A percentile compares a stretch with the other conserved stretches of the same genome.
Conservation (phyloP, 768 basidiomycete species). For the Saitozyma podzolica region DNA sequence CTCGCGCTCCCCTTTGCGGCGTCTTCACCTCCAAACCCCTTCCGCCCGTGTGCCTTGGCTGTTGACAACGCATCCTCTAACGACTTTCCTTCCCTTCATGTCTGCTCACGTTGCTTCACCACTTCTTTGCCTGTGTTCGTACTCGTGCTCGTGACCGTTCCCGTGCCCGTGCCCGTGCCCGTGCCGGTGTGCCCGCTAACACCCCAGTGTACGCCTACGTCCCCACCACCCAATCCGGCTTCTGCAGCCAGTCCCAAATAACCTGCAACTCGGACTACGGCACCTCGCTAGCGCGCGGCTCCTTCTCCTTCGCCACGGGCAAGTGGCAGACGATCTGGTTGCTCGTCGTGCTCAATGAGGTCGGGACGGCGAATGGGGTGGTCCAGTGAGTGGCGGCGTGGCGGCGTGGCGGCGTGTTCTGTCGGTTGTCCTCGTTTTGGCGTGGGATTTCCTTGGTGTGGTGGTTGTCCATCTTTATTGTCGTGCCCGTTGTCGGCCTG, state of each 20-base stretch:
- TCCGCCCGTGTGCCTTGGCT: too few species aligned
- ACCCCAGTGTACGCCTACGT: conserved; percentile 77
- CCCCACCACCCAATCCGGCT: conserved; percentile 57
- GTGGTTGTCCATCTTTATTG: too few species aligned
- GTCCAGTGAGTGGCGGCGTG: conserved; percentile 58
- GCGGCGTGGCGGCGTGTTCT: too few species aligned
- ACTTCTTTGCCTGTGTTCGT: not conserved
- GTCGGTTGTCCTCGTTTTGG: too few species aligned
- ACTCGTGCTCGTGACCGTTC: too few species aligned
- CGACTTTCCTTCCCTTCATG: too few species aligned
- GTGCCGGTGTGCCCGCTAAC: too few species aligned
- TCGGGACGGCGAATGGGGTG: conserved; percentile 70
- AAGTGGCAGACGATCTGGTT: conserved; percentile 60
- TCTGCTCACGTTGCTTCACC: not conserved
- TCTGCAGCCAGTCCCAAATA: conserved; percentile 60
- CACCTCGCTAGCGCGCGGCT: conserved; percentile 46
- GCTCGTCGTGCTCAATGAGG: conserved; percentile 72
- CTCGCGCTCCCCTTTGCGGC: not conserved
- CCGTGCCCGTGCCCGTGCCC: too few species aligned
- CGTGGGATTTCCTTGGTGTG: too few species aligned
- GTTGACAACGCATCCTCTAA: not conserved
- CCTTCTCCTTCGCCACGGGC: conserved; percentile 47
- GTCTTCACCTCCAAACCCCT: too few species aligned
- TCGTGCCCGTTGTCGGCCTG: not conserved
- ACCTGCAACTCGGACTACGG: conserved; percentile 55